phyloP scores from a whole-genome alignment of 2,329 filamentous ascomycete genomes.

The Cucurbitaria berberidis region DNA sequence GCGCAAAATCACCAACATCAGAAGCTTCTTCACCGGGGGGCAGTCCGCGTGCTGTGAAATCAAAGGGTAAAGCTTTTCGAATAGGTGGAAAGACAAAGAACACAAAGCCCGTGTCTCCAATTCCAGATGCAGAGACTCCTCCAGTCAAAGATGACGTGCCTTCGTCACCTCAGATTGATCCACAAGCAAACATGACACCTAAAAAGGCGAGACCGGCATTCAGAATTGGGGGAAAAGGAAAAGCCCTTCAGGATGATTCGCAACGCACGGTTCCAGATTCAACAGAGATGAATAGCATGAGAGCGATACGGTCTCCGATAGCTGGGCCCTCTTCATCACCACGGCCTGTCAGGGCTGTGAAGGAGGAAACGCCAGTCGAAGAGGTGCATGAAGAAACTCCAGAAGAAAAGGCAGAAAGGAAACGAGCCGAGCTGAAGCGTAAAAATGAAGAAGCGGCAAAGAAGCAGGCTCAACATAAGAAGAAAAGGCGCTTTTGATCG shows the following conservation, averaged over 20 bases:
- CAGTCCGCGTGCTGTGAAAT: slow-evolving; percentile 10
- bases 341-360: background rate
- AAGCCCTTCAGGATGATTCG: slow-evolving; percentile 6
- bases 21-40: slow-evolving; percentile 2
- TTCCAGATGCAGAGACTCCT: background rate
- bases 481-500: slow-evolving; percentile 43
- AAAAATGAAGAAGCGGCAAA: slow-evolving; percentile 60
- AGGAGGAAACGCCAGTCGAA: slow-evolving; percentile 16
- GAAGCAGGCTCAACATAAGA: slow-evolving; percentile 53
- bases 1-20: slow-evolving; percentile 10
- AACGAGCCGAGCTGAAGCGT: slow-evolving; percentile 62
- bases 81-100: slow-evolving; percentile 38
- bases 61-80: slow-evolving; percentile 32
- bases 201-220: slow-evolving; percentile 30
- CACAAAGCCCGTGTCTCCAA: background rate
- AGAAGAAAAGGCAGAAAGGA: slow-evolving; percentile 61
- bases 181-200: slow-evolving; percentile 6
- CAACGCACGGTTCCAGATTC: background rate
- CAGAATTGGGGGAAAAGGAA: slow-evolving; percentile 43
- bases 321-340: slow-evolving; percentile 16
- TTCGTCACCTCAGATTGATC: slow-evolving; percentile 6
- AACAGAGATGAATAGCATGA: slow-evolving; percentile 5
- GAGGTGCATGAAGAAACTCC: slow-evolving; percentile 47
- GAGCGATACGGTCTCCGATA: slow-evolving; percentile 13
- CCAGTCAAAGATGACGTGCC: background rate